Evolutionary conservation across 495 filamentous ascomycete genomes (phyloP).

Genomic region (Rhypophila decipiens): DNA sequence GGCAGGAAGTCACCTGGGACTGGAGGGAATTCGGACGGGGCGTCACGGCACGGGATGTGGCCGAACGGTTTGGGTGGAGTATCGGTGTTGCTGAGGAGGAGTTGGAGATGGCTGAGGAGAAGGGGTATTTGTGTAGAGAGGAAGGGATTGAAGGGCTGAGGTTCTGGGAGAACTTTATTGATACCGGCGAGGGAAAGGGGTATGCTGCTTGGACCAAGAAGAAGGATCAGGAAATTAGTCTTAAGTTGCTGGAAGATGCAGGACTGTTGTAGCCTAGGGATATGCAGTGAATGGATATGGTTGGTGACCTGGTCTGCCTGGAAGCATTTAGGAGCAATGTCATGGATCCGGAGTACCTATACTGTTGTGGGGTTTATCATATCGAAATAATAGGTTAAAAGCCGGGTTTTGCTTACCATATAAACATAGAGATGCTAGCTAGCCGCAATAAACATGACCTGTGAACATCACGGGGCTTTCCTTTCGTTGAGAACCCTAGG

Average conservation of each 20-base stretch:
- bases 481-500: no score
- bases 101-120: constrained; percentile 92
- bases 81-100: constrained; percentile 96
- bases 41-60: constrained; percentile 83
- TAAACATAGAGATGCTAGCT: no score
- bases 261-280: constrained; percentile 34
- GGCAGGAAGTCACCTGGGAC: constrained; percentile 64
- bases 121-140: constrained; percentile 74
- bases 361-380: no score
- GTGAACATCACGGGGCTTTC: no score
- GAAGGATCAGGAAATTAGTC: constrained; percentile 18
- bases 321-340: no score
- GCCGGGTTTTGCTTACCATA: no score
- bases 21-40: constrained; percentile 72
- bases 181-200: constrained; percentile 30
- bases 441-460: no score
- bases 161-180: constrained; percentile 72
- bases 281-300: no score
- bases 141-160: constrained; percentile 74
- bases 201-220: constrained; percentile 17
- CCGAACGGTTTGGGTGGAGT: constrained; percentile 93
- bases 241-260: constrained; percentile 24
- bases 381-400: no score
- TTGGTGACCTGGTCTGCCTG: no score
- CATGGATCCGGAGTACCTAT: no score